Conservation (phyloP, 2,329 filamentous ascomycete species). For the Tolypocladium endophyticum region DNA sequence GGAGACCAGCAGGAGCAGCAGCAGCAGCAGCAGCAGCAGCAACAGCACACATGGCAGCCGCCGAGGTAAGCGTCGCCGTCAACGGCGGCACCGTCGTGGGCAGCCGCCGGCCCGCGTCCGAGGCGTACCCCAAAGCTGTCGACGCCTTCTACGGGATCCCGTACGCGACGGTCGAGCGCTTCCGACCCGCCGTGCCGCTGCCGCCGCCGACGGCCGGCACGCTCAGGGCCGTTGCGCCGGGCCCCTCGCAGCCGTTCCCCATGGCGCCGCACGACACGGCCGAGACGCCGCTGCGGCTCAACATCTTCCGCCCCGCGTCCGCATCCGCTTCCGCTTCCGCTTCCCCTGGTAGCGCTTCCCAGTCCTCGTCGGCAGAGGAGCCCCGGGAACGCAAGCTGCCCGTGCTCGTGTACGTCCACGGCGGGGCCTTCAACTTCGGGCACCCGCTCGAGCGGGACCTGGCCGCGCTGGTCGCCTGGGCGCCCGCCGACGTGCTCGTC, state of each 20-base stretch:
- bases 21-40: no score
- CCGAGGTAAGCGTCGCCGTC: slow-evolving; percentile 6
- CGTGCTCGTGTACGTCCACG: slow-evolving; percentile 52
- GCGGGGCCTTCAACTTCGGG: slow-evolving; percentile 51
- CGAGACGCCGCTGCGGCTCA: slow-evolving; percentile 44
- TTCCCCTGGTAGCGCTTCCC: no score
- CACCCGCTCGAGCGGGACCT: slow-evolving; percentile 46
- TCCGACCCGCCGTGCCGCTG: slow-evolving; percentile 28
- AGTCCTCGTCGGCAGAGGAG: no score
- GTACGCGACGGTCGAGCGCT: slow-evolving; percentile 37
- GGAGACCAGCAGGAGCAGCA: no score
- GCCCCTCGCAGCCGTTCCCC: slow-evolving; percentile 14
- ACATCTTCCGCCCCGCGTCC: slow-evolving; percentile 15
- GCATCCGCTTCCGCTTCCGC: slow-evolving; percentile 30
- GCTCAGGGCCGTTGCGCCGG: slow-evolving; percentile 24
- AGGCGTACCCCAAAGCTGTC: slow-evolving; percentile 26
- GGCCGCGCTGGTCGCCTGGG: slow-evolving; percentile 48
- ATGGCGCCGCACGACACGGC: slow-evolving; percentile 18
- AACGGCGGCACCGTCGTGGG: slow-evolving; percentile 14
- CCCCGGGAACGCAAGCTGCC: slow-evolving; percentile 19
- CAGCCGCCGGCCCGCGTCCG: slow-evolving; percentile 9
- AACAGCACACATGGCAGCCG: not conserved
- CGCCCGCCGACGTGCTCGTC: slow-evolving; percentile 38
- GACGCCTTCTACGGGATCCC: slow-evolving; percentile 40
- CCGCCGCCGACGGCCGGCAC: slow-evolving; percentile 6